These are phyloP conservation scores for Exidia glandulosa DNA, from an alignment of 768 basidiomycete genomes.

Conservation along the genomic window DNA sequence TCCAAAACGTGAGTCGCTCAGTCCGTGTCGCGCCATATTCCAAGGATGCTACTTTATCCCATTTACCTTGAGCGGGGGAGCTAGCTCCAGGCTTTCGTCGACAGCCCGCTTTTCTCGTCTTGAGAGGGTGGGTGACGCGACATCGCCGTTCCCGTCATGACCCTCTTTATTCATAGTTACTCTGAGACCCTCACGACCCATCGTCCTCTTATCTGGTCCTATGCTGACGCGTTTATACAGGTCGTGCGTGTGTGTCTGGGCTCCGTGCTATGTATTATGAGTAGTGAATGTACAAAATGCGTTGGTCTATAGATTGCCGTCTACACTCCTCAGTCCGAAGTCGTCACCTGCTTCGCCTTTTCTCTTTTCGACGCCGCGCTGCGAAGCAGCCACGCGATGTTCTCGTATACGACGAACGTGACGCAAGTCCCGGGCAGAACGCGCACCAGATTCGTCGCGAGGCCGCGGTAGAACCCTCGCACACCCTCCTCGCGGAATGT, in stretches of 20 bases:
- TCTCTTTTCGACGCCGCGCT: slow-evolving; percentile 50
- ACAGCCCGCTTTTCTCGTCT: background rate
- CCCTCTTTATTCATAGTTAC: background rate
- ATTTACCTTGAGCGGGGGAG: background rate
- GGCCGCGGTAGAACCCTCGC: slow-evolving; percentile 85
- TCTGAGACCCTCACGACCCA: background rate
- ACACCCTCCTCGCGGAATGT: slow-evolving; percentile 77
- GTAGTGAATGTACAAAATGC: background rate
- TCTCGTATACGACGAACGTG: slow-evolving; percentile 96
- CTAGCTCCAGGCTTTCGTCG: background rate
- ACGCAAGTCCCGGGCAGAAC: slow-evolving; percentile 96
- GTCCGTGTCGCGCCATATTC: background rate
- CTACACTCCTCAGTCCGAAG: background rate
- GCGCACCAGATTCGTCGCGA: slow-evolving; percentile 87
- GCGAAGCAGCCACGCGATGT: slow-evolving; percentile 71
- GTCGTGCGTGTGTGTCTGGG: background rate
- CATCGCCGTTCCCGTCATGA: background rate
- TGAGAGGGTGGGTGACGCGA: background rate
- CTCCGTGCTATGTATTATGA: background rate
- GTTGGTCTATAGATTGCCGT: background rate
- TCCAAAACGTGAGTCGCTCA: background rate
- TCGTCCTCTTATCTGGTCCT: background rate
- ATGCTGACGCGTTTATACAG: background rate
- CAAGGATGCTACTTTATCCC: background rate
- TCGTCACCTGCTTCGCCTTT: slow-evolving; percentile 1